Evolutionary conservation across 768 basidiomycete genomes (phyloP).

Genomic region (Suillus ampliporus): DNA sequence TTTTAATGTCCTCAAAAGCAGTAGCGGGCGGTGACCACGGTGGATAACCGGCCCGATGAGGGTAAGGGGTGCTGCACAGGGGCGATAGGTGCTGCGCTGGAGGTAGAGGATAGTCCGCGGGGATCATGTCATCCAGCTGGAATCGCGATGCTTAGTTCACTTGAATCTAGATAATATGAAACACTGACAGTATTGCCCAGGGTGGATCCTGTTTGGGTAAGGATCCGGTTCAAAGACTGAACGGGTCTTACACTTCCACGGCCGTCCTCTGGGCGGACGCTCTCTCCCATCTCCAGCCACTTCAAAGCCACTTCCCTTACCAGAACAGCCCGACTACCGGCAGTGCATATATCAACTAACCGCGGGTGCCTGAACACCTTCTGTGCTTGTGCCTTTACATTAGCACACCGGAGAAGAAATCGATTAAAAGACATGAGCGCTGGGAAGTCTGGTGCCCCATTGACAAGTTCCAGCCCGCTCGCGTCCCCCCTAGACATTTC

Average conservation of each 20-base stretch:
- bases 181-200: constrained; percentile 46
- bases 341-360: constrained; percentile 45
- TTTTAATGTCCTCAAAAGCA: neutral
- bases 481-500: constrained; percentile 5
- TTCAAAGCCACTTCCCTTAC: constrained; percentile 28
- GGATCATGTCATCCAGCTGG: constrained; percentile 42
- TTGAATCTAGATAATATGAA: neutral
- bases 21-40: neutral
- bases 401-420: constrained; percentile 50
- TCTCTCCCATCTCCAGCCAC: constrained; percentile 24
- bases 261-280: constrained; percentile 5
- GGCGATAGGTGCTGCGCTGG: constrained; percentile 18
- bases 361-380: constrained; percentile 46
- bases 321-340: constrained; percentile 26
- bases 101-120: constrained; percentile 39
- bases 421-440: constrained; percentile 49
- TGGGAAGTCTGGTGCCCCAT: constrained; percentile 43
- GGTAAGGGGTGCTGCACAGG: constrained; percentile 26
- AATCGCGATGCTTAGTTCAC: neutral
- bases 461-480: constrained; percentile 38
- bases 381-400: constrained; percentile 42
- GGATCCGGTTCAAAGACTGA: constrained; percentile 20
- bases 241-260: neutral
- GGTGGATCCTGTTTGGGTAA: constrained; percentile 29
- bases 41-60: constrained; percentile 16